A percentile compares a stretch with the other conserved stretches of the same genome.
These are phyloP conservation scores for Penicillium simplicissimum DNA, from an alignment of 495 filamentous ascomycete species.

Conservation along the genomic window DNA sequence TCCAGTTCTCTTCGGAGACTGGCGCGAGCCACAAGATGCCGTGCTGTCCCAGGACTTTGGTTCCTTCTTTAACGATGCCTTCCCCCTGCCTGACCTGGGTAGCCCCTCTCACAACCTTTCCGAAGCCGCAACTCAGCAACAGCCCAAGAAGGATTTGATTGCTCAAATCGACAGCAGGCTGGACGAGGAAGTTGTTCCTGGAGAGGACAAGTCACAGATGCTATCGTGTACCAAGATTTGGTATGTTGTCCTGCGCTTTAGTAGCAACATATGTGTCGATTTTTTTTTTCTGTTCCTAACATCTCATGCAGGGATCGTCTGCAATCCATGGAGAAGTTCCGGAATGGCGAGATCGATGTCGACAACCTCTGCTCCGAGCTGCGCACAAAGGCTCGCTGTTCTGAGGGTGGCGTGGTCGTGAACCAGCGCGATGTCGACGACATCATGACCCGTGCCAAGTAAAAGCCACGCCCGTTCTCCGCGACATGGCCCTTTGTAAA, in stretches of 20 bases:
- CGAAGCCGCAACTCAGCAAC: constrained; percentile 47
- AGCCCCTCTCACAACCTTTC: constrained; percentile 68
- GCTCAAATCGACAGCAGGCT: constrained; percentile 68
- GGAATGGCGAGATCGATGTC: constrained; percentile 85
- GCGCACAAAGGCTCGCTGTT: constrained; percentile 95
- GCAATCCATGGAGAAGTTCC: constrained; percentile 81
- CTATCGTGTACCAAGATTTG: constrained; percentile 89
- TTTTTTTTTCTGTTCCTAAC: background rate
- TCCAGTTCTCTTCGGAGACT: constrained; percentile 88
- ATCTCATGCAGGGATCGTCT: constrained; percentile 76
- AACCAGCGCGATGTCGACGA: constrained; percentile 84
- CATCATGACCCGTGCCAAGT: constrained; percentile 63
- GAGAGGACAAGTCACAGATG: constrained; percentile 64
- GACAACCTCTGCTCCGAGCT: constrained; percentile 90
- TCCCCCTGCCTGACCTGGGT: constrained; percentile 71
- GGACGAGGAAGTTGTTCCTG: constrained; percentile 67
- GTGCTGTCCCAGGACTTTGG: constrained; percentile 66
- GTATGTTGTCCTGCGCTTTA: constrained; percentile 52
- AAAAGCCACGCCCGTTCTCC: constrained; percentile 5
- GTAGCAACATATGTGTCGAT: background rate
- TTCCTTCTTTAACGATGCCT: constrained; percentile 87
- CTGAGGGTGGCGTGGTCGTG: constrained; percentile 88
- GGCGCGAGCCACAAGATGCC: constrained; percentile 85
- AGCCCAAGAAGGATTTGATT: constrained; percentile 68
- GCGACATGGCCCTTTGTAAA: constrained; percentile 4